A percentile compares a stretch with the other conserved stretches of the same genome.
Conservation (phyloP, 2,329 filamentous ascomycete species). For the Pezicula carpinea region DNA sequence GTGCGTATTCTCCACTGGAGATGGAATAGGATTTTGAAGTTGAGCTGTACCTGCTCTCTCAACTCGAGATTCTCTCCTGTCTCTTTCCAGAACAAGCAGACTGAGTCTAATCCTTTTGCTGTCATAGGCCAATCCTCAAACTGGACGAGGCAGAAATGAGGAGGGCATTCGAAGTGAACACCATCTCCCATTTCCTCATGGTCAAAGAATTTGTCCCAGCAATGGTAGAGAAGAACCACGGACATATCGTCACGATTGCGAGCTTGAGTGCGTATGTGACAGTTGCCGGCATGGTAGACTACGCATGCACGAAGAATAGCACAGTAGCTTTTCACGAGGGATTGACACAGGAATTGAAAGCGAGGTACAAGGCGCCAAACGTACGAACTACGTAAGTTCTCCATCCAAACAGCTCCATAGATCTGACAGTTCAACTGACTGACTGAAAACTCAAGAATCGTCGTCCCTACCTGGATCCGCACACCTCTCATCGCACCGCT, state of each 20-base stretch:
- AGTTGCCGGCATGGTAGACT: slow-evolving; percentile 50
- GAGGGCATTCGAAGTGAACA: slow-evolving; percentile 67
- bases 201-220: slow-evolving; percentile 61
- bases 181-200: slow-evolving; percentile 61
- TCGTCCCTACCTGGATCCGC: slow-evolving; percentile 57
- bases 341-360: slow-evolving; percentile 50
- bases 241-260: slow-evolving; percentile 67
- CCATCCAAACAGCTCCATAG: no score
- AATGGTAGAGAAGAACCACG: slow-evolving; percentile 62
- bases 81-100: no score
- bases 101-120: no score
- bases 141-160: slow-evolving; percentile 51
- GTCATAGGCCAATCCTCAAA: slow-evolving; percentile 45
- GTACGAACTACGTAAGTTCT: slow-evolving; percentile 41
- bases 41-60: no score
- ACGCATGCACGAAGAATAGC: slow-evolving; percentile 62
- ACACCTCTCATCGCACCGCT: slow-evolving; percentile 54
- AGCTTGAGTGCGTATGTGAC: slow-evolving; percentile 28
- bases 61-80: no score
- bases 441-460: slow-evolving; percentile 40
- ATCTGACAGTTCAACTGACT: no score
- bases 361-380: slow-evolving; percentile 56
- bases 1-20: not conserved
- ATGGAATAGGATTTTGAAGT: no score
- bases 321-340: slow-evolving; percentile 65